Conservation (phyloP, 2,329 filamentous ascomycete species). For the Sporothrix inflata region DNA sequence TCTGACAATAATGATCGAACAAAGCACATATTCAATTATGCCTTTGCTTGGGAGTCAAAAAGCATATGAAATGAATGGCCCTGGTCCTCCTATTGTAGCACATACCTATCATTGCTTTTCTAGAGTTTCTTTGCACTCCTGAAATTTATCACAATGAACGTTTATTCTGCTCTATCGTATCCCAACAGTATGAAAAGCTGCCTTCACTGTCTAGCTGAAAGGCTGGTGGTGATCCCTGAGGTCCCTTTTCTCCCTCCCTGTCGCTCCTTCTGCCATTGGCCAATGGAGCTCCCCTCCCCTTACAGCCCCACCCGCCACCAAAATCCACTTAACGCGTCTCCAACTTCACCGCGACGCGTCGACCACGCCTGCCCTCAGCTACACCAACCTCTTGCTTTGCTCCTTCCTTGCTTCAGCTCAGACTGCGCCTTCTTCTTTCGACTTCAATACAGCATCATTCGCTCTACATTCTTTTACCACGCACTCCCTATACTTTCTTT, state of each 20-base stretch:
- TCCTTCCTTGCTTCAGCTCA: neutral
- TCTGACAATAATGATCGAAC: too few relatives aligned
- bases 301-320: constrained; percentile 17
- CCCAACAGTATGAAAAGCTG: neutral
- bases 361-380: neutral
- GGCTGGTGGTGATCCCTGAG: neutral
- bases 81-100: too few relatives aligned
- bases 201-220: neutral
- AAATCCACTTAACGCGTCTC: constrained; percentile 32
- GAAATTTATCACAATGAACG: neutral
- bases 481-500: neutral
- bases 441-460: neutral
- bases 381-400: neutral
- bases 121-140: neutral
- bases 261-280: constrained; percentile 13
- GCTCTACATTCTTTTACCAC: neutral
- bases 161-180: too few relatives aligned
- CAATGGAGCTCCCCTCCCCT: constrained; percentile 18
- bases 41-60: neutral
- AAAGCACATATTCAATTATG: too few relatives aligned
- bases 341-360: constrained; percentile 21
- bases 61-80: neutral
- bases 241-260: neutral
- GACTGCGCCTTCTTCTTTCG: neutral
- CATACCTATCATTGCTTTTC: too few relatives aligned